Base-by-base conservation (phyloP, 371 early-diverging fungal genomes). In the Apophysomyces trapeziformis region DNA sequence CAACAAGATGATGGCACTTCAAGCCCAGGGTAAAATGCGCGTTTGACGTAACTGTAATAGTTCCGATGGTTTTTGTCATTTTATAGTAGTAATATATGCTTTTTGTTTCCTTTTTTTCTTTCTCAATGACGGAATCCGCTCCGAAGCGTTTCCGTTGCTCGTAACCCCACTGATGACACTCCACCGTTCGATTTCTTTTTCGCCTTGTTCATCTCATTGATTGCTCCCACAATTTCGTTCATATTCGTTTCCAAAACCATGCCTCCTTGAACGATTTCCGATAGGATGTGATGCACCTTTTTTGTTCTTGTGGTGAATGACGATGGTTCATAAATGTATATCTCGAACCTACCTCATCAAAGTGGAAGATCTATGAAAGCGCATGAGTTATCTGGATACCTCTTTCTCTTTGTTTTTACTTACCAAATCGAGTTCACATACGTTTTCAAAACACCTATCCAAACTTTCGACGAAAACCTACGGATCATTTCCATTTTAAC, bases 381-480 rank as follows among this genome's bases (percentile, higher is more conserved):
- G 11, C n/a, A 21, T 50, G 5, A 50, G 21, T 37, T 35, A 26
- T 4, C 56, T 35, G 54, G 44, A 41, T 26, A 21, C 16, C 37
- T 35, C 61, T 13, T 63, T 43, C 26, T 9, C 38, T 60, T 56
- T n/a, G 12, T 50, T 58, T 8, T 38, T 56, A 57, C n/a, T 37
- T 82, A 92, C 93, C 80, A 98, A 75, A 72, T 97, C 99, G 62
- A 98, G 77, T 72, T 98, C 99, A 72, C 98, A 98, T 4, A 98
- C 99, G 65, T 98, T 97, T 58, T 93, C 92, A 78, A 98, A 97
- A 32, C 92, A 90, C 44, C 91, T 74, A 70, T 98, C 98, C 64
- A 98, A 79, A 38, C 94, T 87, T 72, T 98, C 99, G 0, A 98
- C 99, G 83, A 98, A 95, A 14, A 96, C 95, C 92, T 95, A 73